These are phyloP conservation scores for Polytrichum formosum DNA, from an alignment of 225 moss, liverwort and hornwort genomes.

Conservation along the genomic window DNA sequence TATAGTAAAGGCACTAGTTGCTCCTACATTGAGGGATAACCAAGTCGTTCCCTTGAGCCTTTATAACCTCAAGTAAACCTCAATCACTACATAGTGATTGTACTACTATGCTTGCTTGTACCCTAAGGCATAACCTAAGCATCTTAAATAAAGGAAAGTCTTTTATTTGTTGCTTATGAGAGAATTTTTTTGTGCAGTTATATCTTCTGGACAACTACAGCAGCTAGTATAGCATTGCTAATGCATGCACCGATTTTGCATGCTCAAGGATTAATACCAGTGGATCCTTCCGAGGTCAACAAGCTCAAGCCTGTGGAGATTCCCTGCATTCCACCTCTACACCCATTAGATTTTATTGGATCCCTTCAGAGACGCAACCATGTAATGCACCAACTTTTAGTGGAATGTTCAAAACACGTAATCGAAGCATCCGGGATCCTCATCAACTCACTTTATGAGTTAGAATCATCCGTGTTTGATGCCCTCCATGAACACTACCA, in stretches of 20 bases:
- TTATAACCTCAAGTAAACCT: too few species aligned
- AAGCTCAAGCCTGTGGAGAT: background rate
- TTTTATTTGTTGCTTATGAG: too few species aligned
- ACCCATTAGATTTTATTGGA: constrained; percentile 4
- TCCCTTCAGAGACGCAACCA: background rate
- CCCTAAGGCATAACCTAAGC: too few species aligned
- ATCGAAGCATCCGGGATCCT: background rate
- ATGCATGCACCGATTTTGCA: constrained; percentile 1
- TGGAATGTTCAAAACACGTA: background rate
- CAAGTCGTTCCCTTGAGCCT: too few species aligned
- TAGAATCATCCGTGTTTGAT: background rate
- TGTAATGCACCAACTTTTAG: background rate
- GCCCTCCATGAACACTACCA: background rate
- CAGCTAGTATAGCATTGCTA: background rate
- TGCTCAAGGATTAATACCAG: background rate
- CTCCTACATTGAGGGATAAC: too few species aligned
- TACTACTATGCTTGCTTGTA: too few species aligned
- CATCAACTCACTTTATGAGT: background rate
- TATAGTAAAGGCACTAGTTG: too few species aligned
- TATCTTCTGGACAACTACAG: background rate
- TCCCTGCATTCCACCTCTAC: constrained; percentile 4
- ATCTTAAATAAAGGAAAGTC: too few species aligned
- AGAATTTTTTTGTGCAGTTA: background rate
- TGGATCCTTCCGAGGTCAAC: background rate
- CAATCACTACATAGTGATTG: too few species aligned